Evolutionary conservation across 83 land plant species (phyloP).

Genomic region (Picea abies): DNA sequence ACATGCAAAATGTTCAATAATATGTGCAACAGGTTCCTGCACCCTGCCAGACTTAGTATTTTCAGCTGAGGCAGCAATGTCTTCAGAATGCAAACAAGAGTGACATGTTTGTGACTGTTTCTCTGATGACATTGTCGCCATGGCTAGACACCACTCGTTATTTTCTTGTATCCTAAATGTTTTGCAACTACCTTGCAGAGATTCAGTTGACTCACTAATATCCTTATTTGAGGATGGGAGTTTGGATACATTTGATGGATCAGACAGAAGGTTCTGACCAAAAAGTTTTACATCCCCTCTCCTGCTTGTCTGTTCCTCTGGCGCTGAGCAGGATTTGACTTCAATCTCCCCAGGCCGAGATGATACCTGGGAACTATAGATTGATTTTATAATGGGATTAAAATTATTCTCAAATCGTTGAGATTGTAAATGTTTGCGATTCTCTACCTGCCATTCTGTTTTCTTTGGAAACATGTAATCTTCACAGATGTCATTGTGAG

Average conservation of each 20-base stretch:
- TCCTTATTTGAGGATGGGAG: neutral
- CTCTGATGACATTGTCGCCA: neutral
- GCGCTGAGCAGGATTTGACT: neutral
- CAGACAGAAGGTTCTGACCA: slow-evolving; percentile 51
- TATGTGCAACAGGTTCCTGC: neutral
- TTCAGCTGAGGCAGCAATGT: neutral
- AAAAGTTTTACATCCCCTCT: slow-evolving; percentile 61
- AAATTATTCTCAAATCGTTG: neutral
- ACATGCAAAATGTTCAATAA: neutral
- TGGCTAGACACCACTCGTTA: neutral
- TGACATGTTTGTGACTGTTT: neutral
- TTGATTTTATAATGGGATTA: neutral
- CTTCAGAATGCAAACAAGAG: neutral
- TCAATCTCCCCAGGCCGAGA: neutral
- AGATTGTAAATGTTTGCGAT: neutral
- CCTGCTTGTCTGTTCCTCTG: slow-evolving; percentile 21
- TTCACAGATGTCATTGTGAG: neutral
- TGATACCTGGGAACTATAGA: neutral
- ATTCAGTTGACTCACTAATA: neutral
- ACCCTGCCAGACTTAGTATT: neutral
- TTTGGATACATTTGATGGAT: slow-evolving; percentile 15
- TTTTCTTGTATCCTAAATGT: neutral
- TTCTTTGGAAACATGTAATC: neutral
- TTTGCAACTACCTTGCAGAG: neutral
- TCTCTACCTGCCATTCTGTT: neutral